Evolutionary conservation across 345 rosid genomes (phyloP).

Genomic region (Lepidium sativum): DNA sequence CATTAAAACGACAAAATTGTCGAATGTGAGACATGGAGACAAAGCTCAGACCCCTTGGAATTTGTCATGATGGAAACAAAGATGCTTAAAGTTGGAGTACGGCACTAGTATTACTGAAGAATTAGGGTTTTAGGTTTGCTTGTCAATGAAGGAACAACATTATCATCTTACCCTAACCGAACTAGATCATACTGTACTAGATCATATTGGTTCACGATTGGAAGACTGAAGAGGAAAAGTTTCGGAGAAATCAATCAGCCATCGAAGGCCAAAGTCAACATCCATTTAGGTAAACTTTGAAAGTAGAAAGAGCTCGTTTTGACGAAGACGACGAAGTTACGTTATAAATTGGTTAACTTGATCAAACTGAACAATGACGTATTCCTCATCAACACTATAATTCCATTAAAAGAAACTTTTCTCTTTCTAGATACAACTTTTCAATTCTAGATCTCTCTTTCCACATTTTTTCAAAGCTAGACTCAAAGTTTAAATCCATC

Average conservation of each 20-base stretch:
- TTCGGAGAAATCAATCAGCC: background rate
- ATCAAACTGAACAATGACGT: background rate
- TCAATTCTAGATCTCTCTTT: background rate
- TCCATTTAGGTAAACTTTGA: background rate
- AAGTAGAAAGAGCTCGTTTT: background rate
- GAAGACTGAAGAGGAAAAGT: background rate
- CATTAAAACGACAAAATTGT: background rate
- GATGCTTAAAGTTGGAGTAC: background rate
- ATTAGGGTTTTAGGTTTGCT: background rate
- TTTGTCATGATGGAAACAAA: background rate
- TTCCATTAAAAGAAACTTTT: background rate
- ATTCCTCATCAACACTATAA: background rate
- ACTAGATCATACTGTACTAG: background rate
- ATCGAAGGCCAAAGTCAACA: background rate
- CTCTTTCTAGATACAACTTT: background rate
- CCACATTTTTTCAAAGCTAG: background rate
- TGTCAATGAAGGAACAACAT: background rate
- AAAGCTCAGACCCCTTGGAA: background rate
- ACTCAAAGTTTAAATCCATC: background rate
- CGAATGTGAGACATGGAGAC: background rate
- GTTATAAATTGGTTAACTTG: background rate
- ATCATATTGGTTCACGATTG: background rate
- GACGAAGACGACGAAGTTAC: background rate
- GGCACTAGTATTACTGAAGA: background rate
- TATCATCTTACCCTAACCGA: background rate